A percentile compares a stretch with the other conserved stretches of the same genome.
phyloP scores from a whole-genome alignment of 2,329 filamentous ascomycete species.

The Penicillium sp. region DNA sequence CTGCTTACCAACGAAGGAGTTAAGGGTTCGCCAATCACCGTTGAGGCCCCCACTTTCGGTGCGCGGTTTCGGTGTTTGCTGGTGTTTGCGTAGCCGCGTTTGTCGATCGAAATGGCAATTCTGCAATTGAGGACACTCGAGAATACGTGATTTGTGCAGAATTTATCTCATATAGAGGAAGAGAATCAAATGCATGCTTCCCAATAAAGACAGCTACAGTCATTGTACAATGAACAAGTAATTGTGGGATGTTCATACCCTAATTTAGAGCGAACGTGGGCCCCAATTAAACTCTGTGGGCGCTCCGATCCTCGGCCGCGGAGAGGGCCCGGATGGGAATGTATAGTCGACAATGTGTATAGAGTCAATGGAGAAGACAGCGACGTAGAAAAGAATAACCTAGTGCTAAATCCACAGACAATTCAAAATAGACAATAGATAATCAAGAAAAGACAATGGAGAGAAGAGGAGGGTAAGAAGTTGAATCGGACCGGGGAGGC shows the following conservation, averaged over 20 bases:
- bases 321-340: background rate
- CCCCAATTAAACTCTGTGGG: constrained; percentile 1
- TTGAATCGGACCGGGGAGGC: constrained; percentile 1
- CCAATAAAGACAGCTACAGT: too few species aligned
- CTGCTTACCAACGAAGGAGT: background rate
- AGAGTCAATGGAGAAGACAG: background rate
- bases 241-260: background rate
- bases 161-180: background rate
- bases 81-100: background rate
- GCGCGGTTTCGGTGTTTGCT: background rate
- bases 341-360: background rate
- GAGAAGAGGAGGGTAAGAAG: background rate
- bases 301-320: constrained; percentile 8
- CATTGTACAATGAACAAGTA: too few species aligned
- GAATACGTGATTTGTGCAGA: background rate
- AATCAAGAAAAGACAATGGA: background rate
- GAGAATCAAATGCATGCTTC: background rate
- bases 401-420: background rate
- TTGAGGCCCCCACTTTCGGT: background rate
- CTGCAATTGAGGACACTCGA: background rate
- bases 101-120: background rate
- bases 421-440: background rate
- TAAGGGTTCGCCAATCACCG: background rate
- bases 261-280: constrained; percentile 2
- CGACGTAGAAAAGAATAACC: background rate